phyloP scores from a whole-genome alignment of 108 stramenopile genomes.

The Nitzschia putrida region DNA sequence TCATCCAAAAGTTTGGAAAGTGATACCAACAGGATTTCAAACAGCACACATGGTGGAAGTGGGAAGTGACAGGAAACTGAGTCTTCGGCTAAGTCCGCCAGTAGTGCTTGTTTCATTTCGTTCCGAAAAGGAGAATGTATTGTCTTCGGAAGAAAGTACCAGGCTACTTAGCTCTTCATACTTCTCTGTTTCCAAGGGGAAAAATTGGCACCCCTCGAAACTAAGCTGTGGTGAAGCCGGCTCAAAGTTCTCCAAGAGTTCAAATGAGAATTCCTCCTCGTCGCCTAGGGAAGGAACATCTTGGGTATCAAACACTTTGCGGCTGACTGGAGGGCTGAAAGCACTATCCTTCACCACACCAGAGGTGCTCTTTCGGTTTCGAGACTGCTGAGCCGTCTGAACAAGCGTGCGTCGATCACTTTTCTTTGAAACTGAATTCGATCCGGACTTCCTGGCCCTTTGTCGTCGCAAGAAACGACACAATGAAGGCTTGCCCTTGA shows the following conservation, averaged over 20 bases:
- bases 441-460: slow-evolving; percentile 9
- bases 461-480: slow-evolving; percentile 15
- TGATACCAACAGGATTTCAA: not conserved
- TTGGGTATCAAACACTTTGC: not conserved
- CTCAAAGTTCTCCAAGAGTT: slow-evolving; percentile 5
- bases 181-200: slow-evolving; percentile 19
- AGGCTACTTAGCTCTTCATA: slow-evolving; percentile 24
- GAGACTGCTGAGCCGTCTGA: not conserved
- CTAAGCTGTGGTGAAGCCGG: not conserved
- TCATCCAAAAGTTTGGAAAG: not conserved
- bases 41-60: not conserved
- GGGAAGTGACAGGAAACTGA: not conserved
- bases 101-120: not conserved
- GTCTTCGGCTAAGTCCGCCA: not conserved
- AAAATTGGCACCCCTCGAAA: slow-evolving; percentile 27
- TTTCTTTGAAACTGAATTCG: not conserved
- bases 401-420: not conserved
- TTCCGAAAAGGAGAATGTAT: not conserved
- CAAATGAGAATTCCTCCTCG: not conserved
- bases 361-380: too few relatives aligned
- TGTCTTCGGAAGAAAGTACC: not conserved
- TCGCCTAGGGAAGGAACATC: not conserved
- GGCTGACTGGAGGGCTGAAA: too few relatives aligned
- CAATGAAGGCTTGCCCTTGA: slow-evolving; percentile 2
- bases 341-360: too few relatives aligned